Conservation (phyloP, 73 alveolate species). For the Uronychia setigera region DNA sequence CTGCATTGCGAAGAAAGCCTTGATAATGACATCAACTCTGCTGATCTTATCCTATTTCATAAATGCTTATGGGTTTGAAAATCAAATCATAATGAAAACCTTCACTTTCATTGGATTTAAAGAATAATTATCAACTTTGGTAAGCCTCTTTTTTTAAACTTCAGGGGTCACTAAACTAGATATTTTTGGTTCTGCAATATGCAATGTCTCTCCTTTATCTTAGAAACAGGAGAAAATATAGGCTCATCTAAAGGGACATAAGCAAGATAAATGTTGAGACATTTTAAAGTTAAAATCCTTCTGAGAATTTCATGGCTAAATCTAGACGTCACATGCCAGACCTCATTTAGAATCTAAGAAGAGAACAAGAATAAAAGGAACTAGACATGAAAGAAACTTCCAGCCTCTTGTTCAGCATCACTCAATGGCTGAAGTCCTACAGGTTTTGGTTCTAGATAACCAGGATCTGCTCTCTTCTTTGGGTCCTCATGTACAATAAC, state of each 20-base stretch:
- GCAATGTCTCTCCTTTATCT: not conserved
- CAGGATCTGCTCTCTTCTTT: not conserved
- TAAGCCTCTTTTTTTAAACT: not conserved
- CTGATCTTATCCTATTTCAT: not conserved
- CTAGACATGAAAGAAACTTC: not conserved
- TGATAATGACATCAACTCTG: not conserved
- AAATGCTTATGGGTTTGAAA: not conserved
- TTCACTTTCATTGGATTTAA: not conserved
- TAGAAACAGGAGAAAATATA: not conserved
- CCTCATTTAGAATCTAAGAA: not conserved
- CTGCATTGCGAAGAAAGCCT: not conserved
- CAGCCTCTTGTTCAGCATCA: not conserved
- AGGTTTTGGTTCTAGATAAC: not conserved
- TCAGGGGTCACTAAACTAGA: not conserved
- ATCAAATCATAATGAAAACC: not conserved
- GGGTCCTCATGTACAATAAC: not conserved
- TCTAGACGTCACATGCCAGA: not conserved
- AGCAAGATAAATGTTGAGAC: not conserved
- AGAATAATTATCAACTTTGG: not conserved
- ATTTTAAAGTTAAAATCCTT: not conserved
- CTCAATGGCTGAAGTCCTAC: not conserved
- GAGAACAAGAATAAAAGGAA: not conserved
- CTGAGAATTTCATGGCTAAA: not conserved
- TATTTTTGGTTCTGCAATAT: not conserved
- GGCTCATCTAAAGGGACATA: not conserved